Percentiles rank a stretch among this genome's conserved stretches.
phyloP scores from a whole-genome alignment of 345 rosid species.

The Arabis hirsuta region DNA sequence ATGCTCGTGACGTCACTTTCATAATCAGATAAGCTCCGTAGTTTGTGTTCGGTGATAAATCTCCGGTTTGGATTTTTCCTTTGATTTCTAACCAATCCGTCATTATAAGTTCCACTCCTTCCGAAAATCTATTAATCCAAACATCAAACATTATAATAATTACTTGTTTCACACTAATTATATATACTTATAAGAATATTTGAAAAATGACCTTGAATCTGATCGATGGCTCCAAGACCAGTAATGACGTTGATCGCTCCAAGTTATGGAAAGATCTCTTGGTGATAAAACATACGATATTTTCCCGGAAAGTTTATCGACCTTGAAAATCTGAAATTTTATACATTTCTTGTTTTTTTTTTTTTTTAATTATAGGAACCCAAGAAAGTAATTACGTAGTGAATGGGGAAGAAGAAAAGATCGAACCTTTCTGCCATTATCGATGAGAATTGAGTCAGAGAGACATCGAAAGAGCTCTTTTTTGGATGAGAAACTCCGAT shows the following conservation, averaged over 20 bases:
- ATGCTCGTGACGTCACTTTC: slow-evolving; percentile 46
- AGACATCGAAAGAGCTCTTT: slow-evolving; percentile 59
- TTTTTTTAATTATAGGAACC: background rate
- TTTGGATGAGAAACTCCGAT: slow-evolving; percentile 52
- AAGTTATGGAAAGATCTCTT: slow-evolving; percentile 68
- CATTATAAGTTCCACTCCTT: slow-evolving; percentile 50
- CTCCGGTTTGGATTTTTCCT: slow-evolving; percentile 47
- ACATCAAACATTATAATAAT: background rate
- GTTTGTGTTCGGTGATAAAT: slow-evolving; percentile 51
- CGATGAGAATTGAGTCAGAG: slow-evolving; percentile 57
- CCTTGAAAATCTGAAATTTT: slow-evolving; percentile 54
- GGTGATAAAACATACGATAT: slow-evolving; percentile 62
- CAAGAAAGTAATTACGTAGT: background rate
- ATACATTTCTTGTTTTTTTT: background rate
- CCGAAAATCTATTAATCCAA: slow-evolving; percentile 48
- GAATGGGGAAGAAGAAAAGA: background rate
- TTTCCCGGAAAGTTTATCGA: slow-evolving; percentile 66
- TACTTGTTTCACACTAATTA: background rate
- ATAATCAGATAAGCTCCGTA: slow-evolving; percentile 59
- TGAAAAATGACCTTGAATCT: slow-evolving; percentile 56
- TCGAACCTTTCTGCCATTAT: slow-evolving; percentile 56
- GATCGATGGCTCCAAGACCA: slow-evolving; percentile 66
- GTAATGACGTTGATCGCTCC: slow-evolving; percentile 59
- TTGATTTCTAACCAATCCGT: slow-evolving; percentile 51
- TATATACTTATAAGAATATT: background rate